These are phyloP conservation scores for Cercospora janseana DNA, from an alignment of 2,329 filamentous ascomycete species.

Conservation along the genomic window DNA sequence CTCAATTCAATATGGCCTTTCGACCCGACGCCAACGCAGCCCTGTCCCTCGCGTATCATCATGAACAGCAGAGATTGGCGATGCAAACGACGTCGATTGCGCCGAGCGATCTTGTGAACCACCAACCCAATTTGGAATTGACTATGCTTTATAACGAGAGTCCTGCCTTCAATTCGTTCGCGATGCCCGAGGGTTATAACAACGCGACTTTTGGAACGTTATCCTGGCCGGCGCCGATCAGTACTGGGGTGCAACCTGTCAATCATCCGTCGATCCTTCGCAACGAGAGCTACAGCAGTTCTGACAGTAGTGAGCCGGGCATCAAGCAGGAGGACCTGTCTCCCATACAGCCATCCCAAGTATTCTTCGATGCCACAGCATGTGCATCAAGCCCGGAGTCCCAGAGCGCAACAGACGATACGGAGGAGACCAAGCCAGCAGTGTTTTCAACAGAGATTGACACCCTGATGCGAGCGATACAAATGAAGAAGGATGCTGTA, in stretches of 20 bases:
- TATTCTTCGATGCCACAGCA: slow-evolving; percentile 40
- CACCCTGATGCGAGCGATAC: slow-evolving; percentile 83
- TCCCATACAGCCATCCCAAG: slow-evolving; percentile 43
- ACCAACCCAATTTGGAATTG: slow-evolving; percentile 14
- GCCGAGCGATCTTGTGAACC: slow-evolving; percentile 27
- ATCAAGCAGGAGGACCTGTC: slow-evolving; percentile 48
- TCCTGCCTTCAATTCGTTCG: slow-evolving; percentile 17
- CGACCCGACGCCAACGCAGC: slow-evolving; percentile 27
- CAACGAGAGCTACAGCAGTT: slow-evolving; percentile 31
- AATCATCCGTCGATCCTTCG: slow-evolving; percentile 26
- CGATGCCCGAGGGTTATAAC: slow-evolving; percentile 15
- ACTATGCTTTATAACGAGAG: slow-evolving; percentile 17
- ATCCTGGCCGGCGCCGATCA: slow-evolving; percentile 24
- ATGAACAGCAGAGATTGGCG: slow-evolving; percentile 23
- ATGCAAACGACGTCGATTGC: slow-evolving; percentile 25
- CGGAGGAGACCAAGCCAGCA: slow-evolving; percentile 44
- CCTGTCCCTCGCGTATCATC: slow-evolving; percentile 22
- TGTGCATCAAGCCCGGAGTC: slow-evolving; percentile 36
- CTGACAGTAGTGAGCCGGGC: slow-evolving; percentile 35
- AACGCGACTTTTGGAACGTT: slow-evolving; percentile 28
- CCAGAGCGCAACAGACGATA: slow-evolving; percentile 46
- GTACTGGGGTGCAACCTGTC: slow-evolving; percentile 13
- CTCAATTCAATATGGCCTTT: slow-evolving; percentile 34
- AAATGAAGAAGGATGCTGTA: slow-evolving; percentile 57
- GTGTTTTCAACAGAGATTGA: slow-evolving; percentile 82